Base-by-base conservation (phyloP, 441 rosid genomes). In the Corymbia calophylla region DNA sequence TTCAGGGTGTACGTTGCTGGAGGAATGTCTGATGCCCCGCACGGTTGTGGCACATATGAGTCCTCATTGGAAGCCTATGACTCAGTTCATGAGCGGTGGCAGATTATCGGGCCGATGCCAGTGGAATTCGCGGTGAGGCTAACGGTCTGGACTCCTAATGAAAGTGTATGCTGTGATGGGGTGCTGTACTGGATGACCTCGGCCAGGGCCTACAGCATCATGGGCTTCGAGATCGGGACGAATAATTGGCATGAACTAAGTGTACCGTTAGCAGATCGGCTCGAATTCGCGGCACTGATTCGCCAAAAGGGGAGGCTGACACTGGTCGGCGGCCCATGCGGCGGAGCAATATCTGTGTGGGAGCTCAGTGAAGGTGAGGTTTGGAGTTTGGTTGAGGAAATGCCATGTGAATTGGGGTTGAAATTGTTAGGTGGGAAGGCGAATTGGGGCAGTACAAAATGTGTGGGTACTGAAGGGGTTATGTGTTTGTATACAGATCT, bases 111-210 rank as follows among this genome's bases (percentile, higher is more conserved):
- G 17, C 9, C 88, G 18, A 91, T 93, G 93, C 94, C 95, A 7
- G 54, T 73, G 18, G 94, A 94, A 91, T 94, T 91, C 2, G 94
- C 97, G 1, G 95, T 94, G 2, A 93, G 96, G 87, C 89, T 95
- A 2, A 95, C 95, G 4, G 95, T 95, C 21, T 95, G 97, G 97
- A 93, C 95, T 2, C 95, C 96, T 1, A 92, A 93, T 17, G 95
- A 94, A 90, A 91, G 95, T 14, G 95, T 93, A 0, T 93, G 90
- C 89, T 90, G 88, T 19, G 62, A 89, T 7, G 95, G 95, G 8
- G 88, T 91, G 19, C 53, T 95, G 2, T 94, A 95, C 21, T 95
- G 96, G 96, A 94, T 95, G 89, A 95, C 95, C 11, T 95, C 96
- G 0, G 96, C 96, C 2, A 85, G 95, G 31, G 95, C 94, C n/a